Percentiles rank a stretch among this genome's conserved stretches.
Evolutionary conservation across 108 stramenopile species (phyloP).

Genomic region (Fistulifera solaris): DNA sequence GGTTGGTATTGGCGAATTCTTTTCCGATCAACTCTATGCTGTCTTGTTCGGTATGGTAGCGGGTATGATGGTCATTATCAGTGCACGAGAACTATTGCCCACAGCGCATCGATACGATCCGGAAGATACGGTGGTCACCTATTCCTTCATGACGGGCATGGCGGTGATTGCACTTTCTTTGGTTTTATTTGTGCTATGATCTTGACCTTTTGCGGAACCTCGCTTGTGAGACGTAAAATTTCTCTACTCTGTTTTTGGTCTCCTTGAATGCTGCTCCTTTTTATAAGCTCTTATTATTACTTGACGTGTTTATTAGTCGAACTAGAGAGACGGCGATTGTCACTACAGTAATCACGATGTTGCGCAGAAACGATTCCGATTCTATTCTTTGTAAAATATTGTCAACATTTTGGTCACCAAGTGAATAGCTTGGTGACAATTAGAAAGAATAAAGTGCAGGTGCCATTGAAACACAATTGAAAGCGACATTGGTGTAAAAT

Average conservation of each 20-base stretch:
- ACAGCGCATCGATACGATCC: constrained; percentile 93
- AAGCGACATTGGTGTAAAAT: not conserved
- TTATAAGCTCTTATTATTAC: too few species aligned
- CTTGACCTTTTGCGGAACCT: too few species aligned
- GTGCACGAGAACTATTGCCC: constrained; percentile 82
- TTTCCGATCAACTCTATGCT: constrained; percentile 48
- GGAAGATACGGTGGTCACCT: constrained; percentile 73
- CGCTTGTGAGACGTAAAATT: not conserved
- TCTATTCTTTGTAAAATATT: too few species aligned
- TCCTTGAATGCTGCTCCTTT: not conserved
- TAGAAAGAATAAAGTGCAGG: too few species aligned
- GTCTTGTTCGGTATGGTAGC: constrained; percentile 77
- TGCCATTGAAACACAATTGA: too few species aligned
- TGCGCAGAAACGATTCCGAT: too few species aligned
- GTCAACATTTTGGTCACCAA: too few species aligned
- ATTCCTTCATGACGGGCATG: constrained; percentile 84
- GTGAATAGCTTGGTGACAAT: too few species aligned
- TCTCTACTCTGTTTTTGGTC: not conserved
- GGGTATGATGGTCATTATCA: constrained; percentile 90
- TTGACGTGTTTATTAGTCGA: too few species aligned
- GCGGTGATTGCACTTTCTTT: constrained; percentile 85
- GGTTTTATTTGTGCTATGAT: constrained; percentile 50
- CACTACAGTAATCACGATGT: too few species aligned
- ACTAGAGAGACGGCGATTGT: too few species aligned
- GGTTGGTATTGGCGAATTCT: constrained; percentile 47